Conservation (phyloP, 148 eudicot species). For the Nepenthes gracilis region DNA sequence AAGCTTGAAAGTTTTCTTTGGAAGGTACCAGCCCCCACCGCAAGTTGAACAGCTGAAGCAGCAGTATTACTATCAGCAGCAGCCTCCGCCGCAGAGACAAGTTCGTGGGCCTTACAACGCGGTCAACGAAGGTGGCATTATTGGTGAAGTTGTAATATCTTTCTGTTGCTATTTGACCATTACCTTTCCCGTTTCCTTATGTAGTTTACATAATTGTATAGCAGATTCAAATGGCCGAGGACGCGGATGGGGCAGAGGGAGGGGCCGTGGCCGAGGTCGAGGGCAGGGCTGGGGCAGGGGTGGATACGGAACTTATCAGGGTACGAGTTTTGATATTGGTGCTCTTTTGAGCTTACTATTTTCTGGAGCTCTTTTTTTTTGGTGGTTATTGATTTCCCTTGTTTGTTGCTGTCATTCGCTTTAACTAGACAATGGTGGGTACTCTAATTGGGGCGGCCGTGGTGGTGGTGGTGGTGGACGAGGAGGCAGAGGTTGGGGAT, state of each 20-base stretch:
- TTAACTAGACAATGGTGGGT: conserved; percentile 51
- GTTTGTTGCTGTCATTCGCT: background rate
- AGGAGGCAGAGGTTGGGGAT: conserved; percentile 55
- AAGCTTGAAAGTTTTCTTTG: conserved; percentile 1
- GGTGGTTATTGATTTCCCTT: too few species aligned
- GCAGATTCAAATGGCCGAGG: conserved; percentile 74
- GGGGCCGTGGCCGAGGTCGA: conserved; percentile 80
- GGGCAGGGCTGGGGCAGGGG: conserved; percentile 85
- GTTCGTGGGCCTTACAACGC: conserved; percentile 47
- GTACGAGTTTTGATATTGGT: background rate
- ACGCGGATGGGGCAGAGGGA: conserved; percentile 58
- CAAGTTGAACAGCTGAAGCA: conserved; percentile 38
- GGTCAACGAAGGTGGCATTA: conserved; percentile 35
- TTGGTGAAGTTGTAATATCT: background rate
- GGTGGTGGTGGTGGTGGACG: conserved; percentile 34
- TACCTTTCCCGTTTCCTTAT: background rate
- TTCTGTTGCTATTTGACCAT: background rate
- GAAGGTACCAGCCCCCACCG: conserved; percentile 86
- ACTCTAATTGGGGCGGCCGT: conserved; percentile 35
- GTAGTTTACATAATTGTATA: background rate
- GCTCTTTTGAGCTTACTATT: too few species aligned
- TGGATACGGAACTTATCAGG: conserved; percentile 61
- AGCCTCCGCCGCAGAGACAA: conserved; percentile 45
- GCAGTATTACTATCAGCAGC: conserved; percentile 45
- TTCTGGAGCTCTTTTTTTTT: too few species aligned